Evolutionary conservation across 768 basidiomycete species (phyloP), one percentile per base, ranked within the genome.

Genomic region (Lepiota venenata): DNA sequence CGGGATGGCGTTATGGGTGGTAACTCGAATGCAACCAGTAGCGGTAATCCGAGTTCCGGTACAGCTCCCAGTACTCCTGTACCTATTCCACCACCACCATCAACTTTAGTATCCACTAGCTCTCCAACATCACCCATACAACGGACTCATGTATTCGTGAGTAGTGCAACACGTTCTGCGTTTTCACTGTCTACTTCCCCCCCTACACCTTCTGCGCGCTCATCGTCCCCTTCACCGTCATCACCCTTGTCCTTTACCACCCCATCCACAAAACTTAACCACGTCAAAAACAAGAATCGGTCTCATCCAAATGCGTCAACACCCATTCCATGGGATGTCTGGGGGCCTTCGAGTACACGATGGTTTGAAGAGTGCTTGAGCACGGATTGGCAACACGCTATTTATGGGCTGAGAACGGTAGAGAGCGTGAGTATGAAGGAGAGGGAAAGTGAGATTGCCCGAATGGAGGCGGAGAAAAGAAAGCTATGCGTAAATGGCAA

Each of bases 361-460:
- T 82, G 81, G 80, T 82, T 82, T 58, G 69, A 72, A 50, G 78
- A 80, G 58, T 67, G 67, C 45, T 60, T 77, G 40, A 75, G 70
- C 60, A 78, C 76, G 4, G 78, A 83, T 60, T 81, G 79, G 80
- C 78, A 82, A 61, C 76, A 80, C 58, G 76, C 79, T 16, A 69
- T 80, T 25, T 78, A 78, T 58, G 81, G 81, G 5, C 64, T 77
- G 52, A 68, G 79, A 20, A 76, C 80, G 5, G 73, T 77, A 8
- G 81, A 80, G 56, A 76, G 72, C 57, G 65, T 79, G 9, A 60
- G 61, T 51, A 50, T 58, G 35, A 56, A 52, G 50, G 61, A 55
- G 41, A 49, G 55, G 50, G 16, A 49, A 29, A 52, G 25, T 20
- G 56, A 58, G 15, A 40, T 57, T 15, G 32, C 47, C 9, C 50